Evolutionary conservation across 2,329 filamentous ascomycete species (phyloP).

Genomic region (Botrytis tulipae): DNA sequence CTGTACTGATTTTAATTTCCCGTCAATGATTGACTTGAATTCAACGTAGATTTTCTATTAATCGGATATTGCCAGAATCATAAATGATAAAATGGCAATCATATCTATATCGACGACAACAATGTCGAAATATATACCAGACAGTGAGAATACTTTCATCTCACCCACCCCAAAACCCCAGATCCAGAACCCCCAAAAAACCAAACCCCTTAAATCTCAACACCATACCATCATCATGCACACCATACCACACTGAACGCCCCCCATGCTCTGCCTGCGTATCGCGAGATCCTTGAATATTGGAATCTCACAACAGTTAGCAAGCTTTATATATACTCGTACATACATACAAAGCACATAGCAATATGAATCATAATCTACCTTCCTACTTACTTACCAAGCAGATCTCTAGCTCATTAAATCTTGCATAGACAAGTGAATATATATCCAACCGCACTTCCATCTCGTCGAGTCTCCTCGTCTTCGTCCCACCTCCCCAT

Average conservation of each 20-base stretch:
- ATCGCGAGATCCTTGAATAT: too few relatives aligned
- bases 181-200: neutral
- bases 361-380: too few relatives aligned
- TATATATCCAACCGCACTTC: neutral
- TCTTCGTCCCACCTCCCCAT: too few relatives aligned
- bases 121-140: too few relatives aligned
- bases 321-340: too few relatives aligned
- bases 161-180: neutral
- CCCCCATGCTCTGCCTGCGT: too few relatives aligned
- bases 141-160: neutral
- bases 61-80: rapidly evolving
- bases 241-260: too few relatives aligned
- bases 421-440: neutral
- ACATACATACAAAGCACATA: too few relatives aligned
- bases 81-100: neutral
- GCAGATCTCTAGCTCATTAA: neutral
- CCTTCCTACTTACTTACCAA: neutral
- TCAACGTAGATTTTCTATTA: too few relatives aligned
- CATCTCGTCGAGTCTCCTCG: neutral
- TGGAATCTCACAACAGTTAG: too few relatives aligned
- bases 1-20: neutral
- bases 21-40: neutral
- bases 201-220: neutral
- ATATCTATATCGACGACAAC: too few relatives aligned
- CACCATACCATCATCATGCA: neutral